Conservation (phyloP, 108 stramenopile species). For the Tribonema minus region DNA sequence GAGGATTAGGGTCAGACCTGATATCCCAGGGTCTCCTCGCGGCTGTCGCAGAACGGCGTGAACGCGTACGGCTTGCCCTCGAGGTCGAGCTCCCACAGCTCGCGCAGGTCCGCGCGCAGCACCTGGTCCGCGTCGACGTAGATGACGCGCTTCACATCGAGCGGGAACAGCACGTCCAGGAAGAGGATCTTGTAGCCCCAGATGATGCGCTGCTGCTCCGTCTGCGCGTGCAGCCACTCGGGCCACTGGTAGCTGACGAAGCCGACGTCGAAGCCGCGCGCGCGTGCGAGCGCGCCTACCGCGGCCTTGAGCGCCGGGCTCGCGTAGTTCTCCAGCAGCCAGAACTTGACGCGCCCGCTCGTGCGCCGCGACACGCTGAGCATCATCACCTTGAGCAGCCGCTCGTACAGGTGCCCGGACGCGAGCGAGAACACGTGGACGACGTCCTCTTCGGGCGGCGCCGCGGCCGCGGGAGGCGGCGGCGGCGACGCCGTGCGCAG, state of each 20-base stretch:
- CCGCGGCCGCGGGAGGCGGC: no score
- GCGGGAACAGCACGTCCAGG: conserved; percentile 96
- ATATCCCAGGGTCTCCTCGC: conserved; percentile 86
- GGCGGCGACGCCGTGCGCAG: no score
- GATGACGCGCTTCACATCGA: conserved; percentile 76
- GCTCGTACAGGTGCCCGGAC: conserved; percentile 94
- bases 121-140: conserved; percentile 71
- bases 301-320: conserved; percentile 87
- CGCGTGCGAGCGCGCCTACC: conserved; percentile 70
- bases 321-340: conserved; percentile 89
- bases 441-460: no score
- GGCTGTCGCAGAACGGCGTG: conserved; percentile 89
- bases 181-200: conserved; percentile 99
- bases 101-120: conserved; percentile 87
- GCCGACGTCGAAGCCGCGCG: conserved; percentile 46
- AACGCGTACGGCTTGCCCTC: conserved; percentile 84
- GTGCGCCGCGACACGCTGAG: conserved; percentile 89
- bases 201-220: conserved; percentile 96
- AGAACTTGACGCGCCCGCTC: conserved; percentile 91
- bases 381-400: conserved; percentile 94
- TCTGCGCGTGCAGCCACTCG: conserved; percentile 92
- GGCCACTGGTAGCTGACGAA: conserved; percentile 97
- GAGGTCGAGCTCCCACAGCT: conserved; percentile 94
- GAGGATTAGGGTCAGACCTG: no score
- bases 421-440: conserved; percentile 96